Conservation (phyloP, 192 early-diverging fungal species). For the Gaertneriomyces semiglobifer region DNA sequence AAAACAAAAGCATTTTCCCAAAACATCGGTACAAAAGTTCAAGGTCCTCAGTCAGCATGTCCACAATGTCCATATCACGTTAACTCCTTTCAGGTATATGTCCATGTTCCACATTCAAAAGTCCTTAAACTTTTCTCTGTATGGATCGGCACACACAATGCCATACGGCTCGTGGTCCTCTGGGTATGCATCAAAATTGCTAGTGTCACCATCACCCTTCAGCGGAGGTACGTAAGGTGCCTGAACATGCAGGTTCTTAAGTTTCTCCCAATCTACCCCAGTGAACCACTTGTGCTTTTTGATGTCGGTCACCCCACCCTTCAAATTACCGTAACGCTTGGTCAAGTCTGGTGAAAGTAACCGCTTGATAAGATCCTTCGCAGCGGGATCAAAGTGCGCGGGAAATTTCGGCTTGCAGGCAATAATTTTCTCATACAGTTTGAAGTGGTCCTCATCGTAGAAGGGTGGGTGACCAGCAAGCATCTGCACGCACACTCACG, state of each 20-base stretch:
- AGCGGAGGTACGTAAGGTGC: conserved; percentile 85
- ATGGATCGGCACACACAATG: conserved; percentile 62
- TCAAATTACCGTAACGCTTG: conserved; percentile 75
- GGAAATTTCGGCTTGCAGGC: conserved; percentile 70
- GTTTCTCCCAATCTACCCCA: conserved; percentile 83
- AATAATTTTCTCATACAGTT: conserved; percentile 70
- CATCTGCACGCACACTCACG: conserved; percentile 40
- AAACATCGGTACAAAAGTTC: too few relatives aligned
- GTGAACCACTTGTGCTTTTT: conserved; percentile 94
- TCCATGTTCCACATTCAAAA: conserved; percentile 44
- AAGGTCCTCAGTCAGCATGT: too few relatives aligned
- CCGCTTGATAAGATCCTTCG: conserved; percentile 71
- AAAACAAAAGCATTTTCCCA: too few relatives aligned
- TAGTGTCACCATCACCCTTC: conserved; percentile 80
- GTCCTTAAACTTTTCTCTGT: conserved; percentile 68
- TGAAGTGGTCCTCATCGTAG: conserved; percentile 70
- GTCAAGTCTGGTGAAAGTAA: conserved; percentile 69
- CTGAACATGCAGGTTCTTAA: conserved; percentile 68
- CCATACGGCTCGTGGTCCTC: conserved; percentile 92
- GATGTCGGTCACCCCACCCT: conserved; percentile 78
- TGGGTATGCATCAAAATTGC: conserved; percentile 92
- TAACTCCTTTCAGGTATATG: neutral
- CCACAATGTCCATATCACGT: too few relatives aligned
- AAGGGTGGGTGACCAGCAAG: conserved; percentile 69
- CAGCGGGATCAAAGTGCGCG: conserved; percentile 66